Base-by-base conservation (phyloP, 106 monocot species). In the Narthecium ossifragum region DNA sequence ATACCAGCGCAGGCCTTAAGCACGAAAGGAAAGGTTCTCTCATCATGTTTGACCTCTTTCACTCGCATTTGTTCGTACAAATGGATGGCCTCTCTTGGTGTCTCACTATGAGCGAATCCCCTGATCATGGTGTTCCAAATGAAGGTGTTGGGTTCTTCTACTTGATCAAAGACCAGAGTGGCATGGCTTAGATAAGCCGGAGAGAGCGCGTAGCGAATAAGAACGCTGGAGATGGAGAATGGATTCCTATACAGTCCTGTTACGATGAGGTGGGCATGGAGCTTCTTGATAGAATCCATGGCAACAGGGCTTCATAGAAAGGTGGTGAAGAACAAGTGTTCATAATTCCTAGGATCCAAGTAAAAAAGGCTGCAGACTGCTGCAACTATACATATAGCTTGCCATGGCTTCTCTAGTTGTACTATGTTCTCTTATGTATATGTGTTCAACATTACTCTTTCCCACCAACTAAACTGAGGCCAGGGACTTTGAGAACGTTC, bases 401-500 rank as follows among this genome's bases (percentile, higher is more conserved):
- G n/a, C n/a, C n/a, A n/a, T n/a, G n/a, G n/a, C n/a, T n/a, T n/a
- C n/a, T n/a, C n/a, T n/a, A n/a, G n/a, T n/a, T n/a, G n/a, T n/a
- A n/a, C n/a, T n/a, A n/a, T n/a, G n/a, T n/a, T n/a, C n/a, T n/a
- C n/a, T n/a, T n/a, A n/a, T n/a, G n/a, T n/a, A n/a, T n/a, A n/a
- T n/a, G n/a, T n/a, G n/a, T n/a, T n/a, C n/a, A n/a, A n/a, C n/a
- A n/a, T n/a, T 4, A 43, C 17, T 43, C 43, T 13, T 46, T n/a
- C 59, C 34, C 57, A 43, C 30, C 48, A 55, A 65, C 23, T 24
- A 66, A 67, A 55, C 81, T 85, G 40, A 52, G 59, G 2, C 86
- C 91, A 55, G 85, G 66, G 48, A 77, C 59, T 57, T 92, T 92
- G 22, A 69, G 14, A 38, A 71, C 72, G 64, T 85, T 57, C 60